Evolutionary conservation across 768 basidiomycete genomes (phyloP), one percentile per base, ranked within the genome.

Genomic region (Tylopilus sp.): DNA sequence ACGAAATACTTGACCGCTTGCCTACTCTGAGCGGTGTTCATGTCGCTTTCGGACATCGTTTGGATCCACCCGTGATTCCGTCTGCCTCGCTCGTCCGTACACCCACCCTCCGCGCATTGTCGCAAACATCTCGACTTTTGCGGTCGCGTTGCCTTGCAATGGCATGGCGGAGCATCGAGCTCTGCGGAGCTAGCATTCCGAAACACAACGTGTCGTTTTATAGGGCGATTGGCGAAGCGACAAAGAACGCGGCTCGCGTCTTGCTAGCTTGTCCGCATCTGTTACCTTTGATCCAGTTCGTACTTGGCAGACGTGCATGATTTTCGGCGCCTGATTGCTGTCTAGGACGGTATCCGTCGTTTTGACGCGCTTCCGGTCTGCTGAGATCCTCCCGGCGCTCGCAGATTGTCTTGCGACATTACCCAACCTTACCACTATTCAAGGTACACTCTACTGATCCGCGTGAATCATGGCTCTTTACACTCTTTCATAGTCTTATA

Each of bases 161-260:
- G 53, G 59, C 56, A 13, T 62, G 59, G 61, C 51, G n/a, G 30
- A 51, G 43, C 13, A 4, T 55, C 10, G 51, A 58, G 12, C 42
- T 61, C 4, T 62, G 56, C 24, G 14, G 38, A 12, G 45, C 25
- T 9, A 30, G 36, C 17, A 30, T 41, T 3, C 34, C 36, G 0
- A 17, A 38, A 22, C 11, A 43, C 13, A 12, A 19, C 1, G 12
- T 22, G 13, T 28, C 28, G 5, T 50, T 47, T 33, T 51, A 29
- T 16, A 25, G 9, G 24, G 37, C 13, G 11, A 28, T 59, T 12
- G 44, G 38, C 4, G 38, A 40, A 17, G 52, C 36, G 21, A 59
- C 37, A 25, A 22, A 24, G 19, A 6, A 14, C 14, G 25, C 4
- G 12, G 4, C n/a, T 0, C 34, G 24, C 21, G 52, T 53, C 29